Conservation (phyloP, 352 stramenopile genomes). For the Globisporangium paddicum region DNA sequence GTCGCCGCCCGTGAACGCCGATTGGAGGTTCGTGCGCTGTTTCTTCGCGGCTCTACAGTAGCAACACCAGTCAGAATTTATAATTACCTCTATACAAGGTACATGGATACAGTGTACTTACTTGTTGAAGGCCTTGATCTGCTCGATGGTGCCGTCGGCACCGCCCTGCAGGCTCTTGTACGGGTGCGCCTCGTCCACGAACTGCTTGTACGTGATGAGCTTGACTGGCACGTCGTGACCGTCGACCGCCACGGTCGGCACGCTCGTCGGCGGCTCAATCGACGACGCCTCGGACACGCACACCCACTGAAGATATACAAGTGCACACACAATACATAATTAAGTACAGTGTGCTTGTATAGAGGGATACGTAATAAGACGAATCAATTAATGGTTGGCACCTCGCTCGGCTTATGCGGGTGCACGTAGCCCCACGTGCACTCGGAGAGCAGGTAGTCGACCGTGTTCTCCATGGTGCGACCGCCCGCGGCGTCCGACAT, state of each 20-base stretch:
- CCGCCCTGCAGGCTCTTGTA: conserved; percentile 47
- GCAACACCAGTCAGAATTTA: no score
- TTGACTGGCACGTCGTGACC: neutral
- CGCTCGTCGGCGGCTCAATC: conserved; percentile 30
- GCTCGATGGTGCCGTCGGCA: conserved; percentile 26
- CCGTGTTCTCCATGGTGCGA: conserved; percentile 86
- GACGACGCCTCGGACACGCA: conserved; percentile 57
- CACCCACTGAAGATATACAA: conserved; percentile 26
- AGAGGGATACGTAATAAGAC: no score
- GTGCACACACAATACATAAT: neutral
- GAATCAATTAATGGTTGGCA: neutral
- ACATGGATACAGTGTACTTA: conserved; percentile 19
- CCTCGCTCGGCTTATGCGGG: conserved; percentile 20
- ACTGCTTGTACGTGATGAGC: conserved; percentile 81
- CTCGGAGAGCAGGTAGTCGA: conserved; percentile 83
- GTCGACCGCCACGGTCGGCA: conserved; percentile 8
- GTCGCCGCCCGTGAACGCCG: conserved; percentile 53
- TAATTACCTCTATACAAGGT: neutral
- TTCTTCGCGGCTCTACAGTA: conserved; percentile 52
- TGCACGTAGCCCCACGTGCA: conserved; percentile 69
- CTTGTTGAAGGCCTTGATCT: conserved; percentile 75
- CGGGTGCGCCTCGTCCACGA: conserved; percentile 65
- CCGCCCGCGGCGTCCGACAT: conserved; percentile 87
- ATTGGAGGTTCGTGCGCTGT: conserved; percentile 70
- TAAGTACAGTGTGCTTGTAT: neutral